phyloP scores from a whole-genome alignment of 257 asterid species.

The Solanum pinnatisectum region DNA sequence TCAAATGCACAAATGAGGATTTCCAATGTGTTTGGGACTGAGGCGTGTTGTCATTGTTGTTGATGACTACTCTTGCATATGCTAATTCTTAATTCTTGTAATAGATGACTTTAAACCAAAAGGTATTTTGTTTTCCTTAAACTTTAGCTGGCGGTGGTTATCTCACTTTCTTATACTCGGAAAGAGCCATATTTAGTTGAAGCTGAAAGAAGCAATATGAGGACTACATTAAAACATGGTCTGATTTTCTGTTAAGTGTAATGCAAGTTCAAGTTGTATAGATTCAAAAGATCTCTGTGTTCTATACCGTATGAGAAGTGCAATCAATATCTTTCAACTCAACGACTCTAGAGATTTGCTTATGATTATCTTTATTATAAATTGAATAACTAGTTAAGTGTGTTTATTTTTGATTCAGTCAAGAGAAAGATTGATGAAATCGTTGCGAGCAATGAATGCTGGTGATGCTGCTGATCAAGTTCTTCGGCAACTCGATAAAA shows the following conservation, averaged over 20 bases:
- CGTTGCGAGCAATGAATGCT: slow-evolving; percentile 84
- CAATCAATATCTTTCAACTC: not conserved
- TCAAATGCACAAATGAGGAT: not conserved
- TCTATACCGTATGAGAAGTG: not conserved
- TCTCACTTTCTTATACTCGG: not conserved
- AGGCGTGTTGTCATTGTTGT: not conserved
- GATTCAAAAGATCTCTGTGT: not conserved
- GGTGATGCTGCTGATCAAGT: slow-evolving; percentile 99
- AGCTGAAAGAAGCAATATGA: not conserved
- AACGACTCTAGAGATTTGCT: not conserved
- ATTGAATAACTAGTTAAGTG: not conserved
- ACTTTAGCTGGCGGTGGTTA: not conserved
- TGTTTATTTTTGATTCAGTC: slow-evolving; percentile 36
- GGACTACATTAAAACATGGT: not conserved
- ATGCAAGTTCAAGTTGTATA: not conserved
- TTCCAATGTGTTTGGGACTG: not conserved
- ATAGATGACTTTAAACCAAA: not conserved
- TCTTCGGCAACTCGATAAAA: slow-evolving; percentile 75
- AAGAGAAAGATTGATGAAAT: slow-evolving; percentile 75
- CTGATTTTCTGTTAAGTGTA: not conserved
- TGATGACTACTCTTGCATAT: not conserved
- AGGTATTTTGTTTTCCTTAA: not conserved
- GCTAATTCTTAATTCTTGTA: not conserved
- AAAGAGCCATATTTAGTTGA: not conserved
- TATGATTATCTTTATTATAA: not conserved